Percentiles rank a stretch among this genome's conserved stretches.
Evolutionary conservation across 192 early-diverging fungal genomes (phyloP).

Genomic region (Phycomyces nitens): DNA sequence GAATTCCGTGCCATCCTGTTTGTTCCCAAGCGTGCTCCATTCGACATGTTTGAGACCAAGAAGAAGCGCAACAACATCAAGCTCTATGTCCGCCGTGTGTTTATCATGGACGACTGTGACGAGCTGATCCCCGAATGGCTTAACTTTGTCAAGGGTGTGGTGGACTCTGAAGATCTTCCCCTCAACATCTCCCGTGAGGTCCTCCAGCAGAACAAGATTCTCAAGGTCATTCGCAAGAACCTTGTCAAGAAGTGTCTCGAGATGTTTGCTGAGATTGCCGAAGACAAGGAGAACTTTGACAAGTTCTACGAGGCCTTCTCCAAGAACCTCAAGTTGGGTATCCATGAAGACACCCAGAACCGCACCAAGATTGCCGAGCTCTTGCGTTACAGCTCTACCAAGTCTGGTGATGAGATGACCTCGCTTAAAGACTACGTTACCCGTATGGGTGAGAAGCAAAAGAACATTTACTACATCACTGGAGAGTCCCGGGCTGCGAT

Average conservation of each 20-base stretch:
- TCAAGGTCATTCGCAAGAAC: constrained; percentile 99
- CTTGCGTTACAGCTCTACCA: constrained; percentile 97
- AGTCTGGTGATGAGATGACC: constrained; percentile 94
- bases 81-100: constrained; percentile 98
- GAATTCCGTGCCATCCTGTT: constrained; percentile 99
- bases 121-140: constrained; percentile 99
- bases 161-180: constrained; percentile 99
- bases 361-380: constrained; percentile 94
- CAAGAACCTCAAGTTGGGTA: constrained; percentile 99
- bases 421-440: constrained; percentile 99
- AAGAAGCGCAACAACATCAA: constrained; percentile 99
- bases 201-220: constrained; percentile 99
- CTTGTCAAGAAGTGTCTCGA: constrained; percentile 98
- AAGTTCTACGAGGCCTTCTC: constrained; percentile 98
- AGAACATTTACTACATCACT: constrained; percentile 99
- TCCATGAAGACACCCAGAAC: constrained; percentile 98
- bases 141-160: constrained; percentile 98
- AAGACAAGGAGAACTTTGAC: constrained; percentile 96
- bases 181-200: constrained; percentile 99
- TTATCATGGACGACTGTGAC: constrained; percentile 99
- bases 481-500: constrained; percentile 89
- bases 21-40: constrained; percentile 91
- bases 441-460: constrained; percentile 99
- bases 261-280: constrained; percentile 92
- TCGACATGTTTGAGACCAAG: constrained; percentile 95